Evolutionary conservation across 257 asterid species (phyloP).

Genomic region (Leonotis leonurus): DNA sequence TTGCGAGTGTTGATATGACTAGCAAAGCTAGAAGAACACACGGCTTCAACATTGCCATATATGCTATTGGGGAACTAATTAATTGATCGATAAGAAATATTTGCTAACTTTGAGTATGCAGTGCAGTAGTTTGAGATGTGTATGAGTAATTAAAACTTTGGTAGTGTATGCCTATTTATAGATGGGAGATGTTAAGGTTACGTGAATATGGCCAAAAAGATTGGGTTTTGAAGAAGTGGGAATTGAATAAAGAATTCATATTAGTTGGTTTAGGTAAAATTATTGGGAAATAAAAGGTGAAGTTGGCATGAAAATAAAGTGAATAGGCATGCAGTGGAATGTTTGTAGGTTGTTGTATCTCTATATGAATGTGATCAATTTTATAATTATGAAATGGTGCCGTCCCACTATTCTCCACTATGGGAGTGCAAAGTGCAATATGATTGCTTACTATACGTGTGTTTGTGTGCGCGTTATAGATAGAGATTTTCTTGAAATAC

Average conservation of each 20-base stretch:
- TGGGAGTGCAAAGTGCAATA: no score
- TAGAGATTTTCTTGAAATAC: no score
- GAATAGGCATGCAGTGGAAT: slow-evolving; percentile 26
- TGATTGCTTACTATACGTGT: no score
- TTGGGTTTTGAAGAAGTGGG: slow-evolving; percentile 19
- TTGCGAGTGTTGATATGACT: slow-evolving; percentile 31
- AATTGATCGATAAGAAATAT: neutral
- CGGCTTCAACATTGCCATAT: slow-evolving; percentile 32
- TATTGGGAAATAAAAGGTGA: slow-evolving; percentile 15
- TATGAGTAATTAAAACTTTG: slow-evolving; percentile 1
- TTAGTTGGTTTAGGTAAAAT: neutral
- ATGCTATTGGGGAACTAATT: no score
- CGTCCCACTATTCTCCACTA: slow-evolving; percentile 51
- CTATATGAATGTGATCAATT: neutral
- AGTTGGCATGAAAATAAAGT: neutral
- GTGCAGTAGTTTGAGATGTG: slow-evolving; percentile 1
- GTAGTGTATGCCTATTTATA: slow-evolving; percentile 42
- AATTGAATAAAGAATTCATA: neutral
- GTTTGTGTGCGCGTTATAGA: no score
- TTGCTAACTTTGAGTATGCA: neutral
- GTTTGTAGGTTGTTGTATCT: neutral
- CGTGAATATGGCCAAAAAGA: slow-evolving; percentile 8
- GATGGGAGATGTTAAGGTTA: slow-evolving; percentile 25
- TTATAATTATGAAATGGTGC: slow-evolving; percentile 8
- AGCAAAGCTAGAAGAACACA: slow-evolving; percentile 30